These are phyloP conservation scores for Blumeria graminis DNA, from an alignment of 2,329 filamentous ascomycete species.

Conservation along the genomic window DNA sequence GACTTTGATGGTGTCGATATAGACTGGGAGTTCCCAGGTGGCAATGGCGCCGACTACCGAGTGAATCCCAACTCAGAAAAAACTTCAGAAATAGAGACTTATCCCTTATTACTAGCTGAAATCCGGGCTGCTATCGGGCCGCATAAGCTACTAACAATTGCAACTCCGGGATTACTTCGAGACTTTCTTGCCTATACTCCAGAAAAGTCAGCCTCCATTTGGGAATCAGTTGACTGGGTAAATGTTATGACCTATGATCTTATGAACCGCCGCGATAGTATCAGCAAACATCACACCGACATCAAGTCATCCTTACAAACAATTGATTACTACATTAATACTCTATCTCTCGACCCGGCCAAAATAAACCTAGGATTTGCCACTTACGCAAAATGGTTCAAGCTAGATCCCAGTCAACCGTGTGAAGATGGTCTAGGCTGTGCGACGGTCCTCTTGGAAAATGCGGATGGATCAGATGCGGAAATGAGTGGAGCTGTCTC, in stretches of 20 bases:
- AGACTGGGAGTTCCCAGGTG: slow-evolving; percentile 28
- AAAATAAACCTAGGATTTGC: slow-evolving; percentile 39
- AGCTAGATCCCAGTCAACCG: slow-evolving; percentile 19
- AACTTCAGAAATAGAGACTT: slow-evolving; percentile 36
- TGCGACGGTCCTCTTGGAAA: slow-evolving; percentile 29
- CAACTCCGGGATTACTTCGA: slow-evolving; percentile 35
- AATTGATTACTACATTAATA: slow-evolving; percentile 31
- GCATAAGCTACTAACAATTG: slow-evolving; percentile 37
- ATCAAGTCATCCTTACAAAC: slow-evolving; percentile 27
- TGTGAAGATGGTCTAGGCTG: slow-evolving; percentile 23
- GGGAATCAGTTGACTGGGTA: slow-evolving; percentile 35
- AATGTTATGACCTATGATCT: slow-evolving; percentile 50
- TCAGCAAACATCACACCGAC: slow-evolving; percentile 39
- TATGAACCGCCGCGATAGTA: slow-evolving; percentile 41
- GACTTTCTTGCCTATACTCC: slow-evolving; percentile 46
- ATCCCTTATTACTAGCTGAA: slow-evolving; percentile 32
- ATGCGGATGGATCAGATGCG: slow-evolving; percentile 17
- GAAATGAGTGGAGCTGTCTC: background rate
- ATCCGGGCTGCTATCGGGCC: slow-evolving; percentile 31
- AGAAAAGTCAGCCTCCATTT: slow-evolving; percentile 32
- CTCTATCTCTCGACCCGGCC: slow-evolving; percentile 8
- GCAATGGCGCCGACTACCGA: slow-evolving; percentile 46
- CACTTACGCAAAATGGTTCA: slow-evolving; percentile 44
- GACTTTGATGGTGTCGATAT: slow-evolving; percentile 34
- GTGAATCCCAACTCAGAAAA: slow-evolving; percentile 34